Evolutionary conservation across 192 early-diverging fungal species (phyloP), one percentile per base, ranked within the genome.

Genomic region (Coemansia sp.): DNA sequence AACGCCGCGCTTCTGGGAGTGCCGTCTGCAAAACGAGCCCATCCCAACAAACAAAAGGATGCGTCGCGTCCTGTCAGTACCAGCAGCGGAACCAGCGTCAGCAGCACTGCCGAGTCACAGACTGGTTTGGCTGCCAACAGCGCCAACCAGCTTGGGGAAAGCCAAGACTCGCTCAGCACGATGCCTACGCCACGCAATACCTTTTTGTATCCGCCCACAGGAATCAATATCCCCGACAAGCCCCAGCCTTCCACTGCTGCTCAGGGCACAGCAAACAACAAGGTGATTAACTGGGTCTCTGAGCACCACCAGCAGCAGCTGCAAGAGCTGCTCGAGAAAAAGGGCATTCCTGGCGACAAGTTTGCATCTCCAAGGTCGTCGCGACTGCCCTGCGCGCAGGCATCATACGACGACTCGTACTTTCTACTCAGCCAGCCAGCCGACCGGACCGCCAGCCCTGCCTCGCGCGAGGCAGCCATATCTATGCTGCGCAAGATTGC

Each of bases 171-270:
- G 67, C 57, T 81, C 43, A 72, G 79, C 67, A 51, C 79, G 15
- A 75, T 81, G 79, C 70, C 79, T 13, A 81, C 79, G 48, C 79
- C 79, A 51, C 79, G 79, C 43, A 81, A 72, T 31, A 81, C 79
- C 0, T 72, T 81, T 61, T 33, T 81, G 64, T 67, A 61, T 64
- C 79, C 79, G 66, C 79, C 79, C 15, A 70, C 73, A 4, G 79
- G 73, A 15, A 59, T 81, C 42, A 75, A 64, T 57, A 61, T 81
- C 30, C 8, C 64, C 13, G 72, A 72, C 33, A 60, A 59, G 45
- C 67, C 59, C 51, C 34, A 55, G 12, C 5, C 23, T 23, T 8
- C 21, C 23, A 15, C 20, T 2, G 23, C 7, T 61, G 21, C 51
- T 56, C 10, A 49, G 21, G 30, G 43, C 42, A 31, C 67, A 37